Conservation (phyloP, 108 stramenopile species). For the Nannochloropsis oceanica region DNA sequence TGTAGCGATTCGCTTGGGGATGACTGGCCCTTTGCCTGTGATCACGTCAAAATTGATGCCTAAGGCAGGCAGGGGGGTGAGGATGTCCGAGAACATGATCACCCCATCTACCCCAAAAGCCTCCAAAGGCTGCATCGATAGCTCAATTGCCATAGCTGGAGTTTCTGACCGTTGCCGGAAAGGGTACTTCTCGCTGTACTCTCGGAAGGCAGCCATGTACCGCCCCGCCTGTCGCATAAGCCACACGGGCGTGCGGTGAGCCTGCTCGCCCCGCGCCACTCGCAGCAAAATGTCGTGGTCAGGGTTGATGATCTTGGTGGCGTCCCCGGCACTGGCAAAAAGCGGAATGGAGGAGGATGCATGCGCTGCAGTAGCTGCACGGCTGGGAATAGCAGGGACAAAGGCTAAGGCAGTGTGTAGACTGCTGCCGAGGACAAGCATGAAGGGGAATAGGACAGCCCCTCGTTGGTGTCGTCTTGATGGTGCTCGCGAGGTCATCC, state of each 20-base stretch:
- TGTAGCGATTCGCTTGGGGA: constrained; percentile 36
- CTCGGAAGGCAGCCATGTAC: constrained; percentile 93
- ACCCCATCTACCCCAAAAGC: constrained; percentile 91
- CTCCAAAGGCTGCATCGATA: constrained; percentile 79
- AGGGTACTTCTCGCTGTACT: constrained; percentile 74
- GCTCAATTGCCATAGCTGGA: constrained; percentile 78
- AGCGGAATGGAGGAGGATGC: background rate
- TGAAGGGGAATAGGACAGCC: background rate
- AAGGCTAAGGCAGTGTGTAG: background rate
- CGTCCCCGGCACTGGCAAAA: background rate
- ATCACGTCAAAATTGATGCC: constrained; percentile 90
- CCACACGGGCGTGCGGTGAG: constrained; percentile 94
- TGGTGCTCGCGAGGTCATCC: no score
- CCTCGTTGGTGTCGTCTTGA: background rate
- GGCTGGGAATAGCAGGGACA: background rate
- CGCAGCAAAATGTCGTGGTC: constrained; percentile 72
- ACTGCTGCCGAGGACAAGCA: background rate
- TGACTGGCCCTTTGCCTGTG: constrained; percentile 77
- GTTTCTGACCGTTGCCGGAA: constrained; percentile 89
- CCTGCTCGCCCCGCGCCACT: constrained; percentile 76
- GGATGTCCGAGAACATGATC: constrained; percentile 97
- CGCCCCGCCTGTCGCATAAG: constrained; percentile 97
- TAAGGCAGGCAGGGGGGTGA: constrained; percentile 85
- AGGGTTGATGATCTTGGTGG: background rate
- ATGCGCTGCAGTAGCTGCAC: background rate